A percentile compares a stretch with the other conserved stretches of the same genome.
Evolutionary conservation across 768 basidiomycete genomes (phyloP).

Genomic region (Podaxis sp.): DNA sequence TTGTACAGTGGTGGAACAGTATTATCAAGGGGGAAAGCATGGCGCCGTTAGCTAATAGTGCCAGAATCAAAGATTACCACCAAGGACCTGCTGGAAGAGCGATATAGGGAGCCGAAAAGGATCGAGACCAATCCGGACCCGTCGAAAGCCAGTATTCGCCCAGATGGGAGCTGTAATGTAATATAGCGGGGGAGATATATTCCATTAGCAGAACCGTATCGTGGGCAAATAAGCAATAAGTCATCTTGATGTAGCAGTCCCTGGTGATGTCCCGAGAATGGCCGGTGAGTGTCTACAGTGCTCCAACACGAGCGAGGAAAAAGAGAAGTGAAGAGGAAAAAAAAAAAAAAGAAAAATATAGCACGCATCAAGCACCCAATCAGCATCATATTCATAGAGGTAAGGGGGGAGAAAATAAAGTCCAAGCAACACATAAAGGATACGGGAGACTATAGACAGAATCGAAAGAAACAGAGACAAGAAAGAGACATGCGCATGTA

Average conservation of each 20-base stretch:
- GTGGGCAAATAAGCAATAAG: conserved; percentile 4
- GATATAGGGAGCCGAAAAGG: neutral
- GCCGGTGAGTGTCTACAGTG: conserved; percentile 3
- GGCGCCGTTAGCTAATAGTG: conserved; percentile 7
- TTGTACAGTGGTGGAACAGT: conserved; percentile 11
- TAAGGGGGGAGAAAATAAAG: neutral
- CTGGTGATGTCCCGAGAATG: conserved; percentile 2
- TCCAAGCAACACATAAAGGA: conserved; percentile 8
- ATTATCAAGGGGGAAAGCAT: conserved; percentile 9
- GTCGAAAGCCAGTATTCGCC: neutral
- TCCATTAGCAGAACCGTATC: conserved; percentile 8
- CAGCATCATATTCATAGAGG: conserved; percentile 7
- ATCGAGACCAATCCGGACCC: neutral
- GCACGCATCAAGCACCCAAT: conserved; percentile 9
- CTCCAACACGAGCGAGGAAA: conserved; percentile 17
- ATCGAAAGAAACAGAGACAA: conserved; percentile 10
- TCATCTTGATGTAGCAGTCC: conserved; percentile 2
- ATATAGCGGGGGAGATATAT: conserved; percentile 6
- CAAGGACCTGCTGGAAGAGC: conserved; percentile 1
- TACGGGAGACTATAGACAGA: conserved; percentile 5
- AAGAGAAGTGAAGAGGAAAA: conserved; percentile 14
- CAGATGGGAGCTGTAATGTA: conserved; percentile 12
- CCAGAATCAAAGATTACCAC: conserved; percentile 6
- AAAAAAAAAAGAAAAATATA: conserved; percentile 16
- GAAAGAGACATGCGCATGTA: conserved; percentile 6